Conservation (phyloP, 805 yeast species). For the Kurtzmaniella cleridarum region DNA sequence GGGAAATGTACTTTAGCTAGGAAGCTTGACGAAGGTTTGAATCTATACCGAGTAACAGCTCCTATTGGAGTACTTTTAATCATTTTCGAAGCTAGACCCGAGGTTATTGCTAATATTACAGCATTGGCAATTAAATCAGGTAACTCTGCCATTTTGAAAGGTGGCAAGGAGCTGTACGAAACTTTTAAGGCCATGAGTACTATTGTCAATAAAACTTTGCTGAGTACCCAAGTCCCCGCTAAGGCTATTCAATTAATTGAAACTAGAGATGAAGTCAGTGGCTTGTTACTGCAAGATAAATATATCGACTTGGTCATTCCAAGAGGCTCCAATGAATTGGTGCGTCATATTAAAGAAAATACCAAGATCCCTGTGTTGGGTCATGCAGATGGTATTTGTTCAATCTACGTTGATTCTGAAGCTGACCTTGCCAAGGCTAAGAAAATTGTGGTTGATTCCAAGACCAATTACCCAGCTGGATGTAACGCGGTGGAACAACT, state of each 20-base stretch:
- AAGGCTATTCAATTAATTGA: slow-evolving; percentile 82
- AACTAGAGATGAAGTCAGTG: slow-evolving; percentile 86
- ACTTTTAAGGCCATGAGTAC: slow-evolving; percentile 80
- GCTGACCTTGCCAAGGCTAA: slow-evolving; percentile 78
- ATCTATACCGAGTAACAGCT: slow-evolving; percentile 75
- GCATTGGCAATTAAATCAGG: slow-evolving; percentile 95
- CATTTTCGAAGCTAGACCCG: slow-evolving; percentile 95
- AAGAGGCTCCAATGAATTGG: slow-evolving; percentile 93
- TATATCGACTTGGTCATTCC: slow-evolving; percentile 95
- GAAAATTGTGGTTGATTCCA: slow-evolving; percentile 74
- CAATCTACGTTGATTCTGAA: slow-evolving; percentile 72
- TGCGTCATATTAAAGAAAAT: slow-evolving; percentile 73
- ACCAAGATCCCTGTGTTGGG: slow-evolving; percentile 97
- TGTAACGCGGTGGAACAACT: slow-evolving; percentile 94
- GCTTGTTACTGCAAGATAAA: slow-evolving; percentile 75
- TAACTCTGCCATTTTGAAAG: slow-evolving; percentile 93
- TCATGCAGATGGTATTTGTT: slow-evolving; percentile 97
- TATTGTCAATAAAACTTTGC: slow-evolving; percentile 58
- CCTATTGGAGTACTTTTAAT: slow-evolving; percentile 93
- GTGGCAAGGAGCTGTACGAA: slow-evolving; percentile 88
- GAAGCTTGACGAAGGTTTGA: slow-evolving; percentile 85
- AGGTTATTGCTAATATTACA: slow-evolving; percentile 95
- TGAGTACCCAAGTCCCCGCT: slow-evolving; percentile 65
- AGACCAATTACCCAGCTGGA: slow-evolving; percentile 98
- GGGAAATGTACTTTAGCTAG: slow-evolving; percentile 83